These are phyloP conservation scores for Suillus brevipes DNA, from an alignment of 768 basidiomycete genomes.

Conservation along the genomic window DNA sequence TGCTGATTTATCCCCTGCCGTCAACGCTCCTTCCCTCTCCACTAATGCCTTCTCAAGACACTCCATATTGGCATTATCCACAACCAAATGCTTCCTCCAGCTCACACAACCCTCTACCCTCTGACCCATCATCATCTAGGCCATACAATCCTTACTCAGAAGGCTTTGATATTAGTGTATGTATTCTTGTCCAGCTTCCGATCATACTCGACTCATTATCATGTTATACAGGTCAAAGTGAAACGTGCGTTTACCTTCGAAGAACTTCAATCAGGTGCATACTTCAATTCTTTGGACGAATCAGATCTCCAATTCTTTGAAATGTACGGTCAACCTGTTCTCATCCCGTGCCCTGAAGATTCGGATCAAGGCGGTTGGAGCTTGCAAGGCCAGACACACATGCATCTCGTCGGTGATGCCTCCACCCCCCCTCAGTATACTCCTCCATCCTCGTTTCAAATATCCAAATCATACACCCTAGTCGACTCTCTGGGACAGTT, in stretches of 20 bases:
- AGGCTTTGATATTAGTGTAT: slow-evolving; percentile 27
- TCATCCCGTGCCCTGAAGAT: slow-evolving; percentile 30
- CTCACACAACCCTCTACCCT: slow-evolving; percentile 1
- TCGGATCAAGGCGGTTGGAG: slow-evolving; percentile 18
- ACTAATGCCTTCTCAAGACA: background rate
- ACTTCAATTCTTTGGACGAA: slow-evolving; percentile 31
- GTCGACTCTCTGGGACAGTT: slow-evolving; percentile 28
- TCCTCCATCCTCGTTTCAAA: slow-evolving; percentile 9
- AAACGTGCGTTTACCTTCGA: slow-evolving; percentile 35
- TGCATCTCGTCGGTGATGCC: slow-evolving; percentile 8
- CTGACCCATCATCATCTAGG: background rate
- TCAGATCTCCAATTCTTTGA: slow-evolving; percentile 34
- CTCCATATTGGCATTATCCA: background rate
- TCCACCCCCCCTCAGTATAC: background rate
- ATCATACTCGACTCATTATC: slow-evolving; percentile 1
- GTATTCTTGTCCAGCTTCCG: background rate
- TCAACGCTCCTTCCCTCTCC: slow-evolving; percentile 13
- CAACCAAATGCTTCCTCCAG: background rate
- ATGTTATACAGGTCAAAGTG: slow-evolving; percentile 24
- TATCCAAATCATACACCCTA: slow-evolving; percentile 31
- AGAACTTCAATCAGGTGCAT: slow-evolving; percentile 35
- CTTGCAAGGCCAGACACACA: slow-evolving; percentile 9
- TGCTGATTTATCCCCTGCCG: slow-evolving; percentile 21
- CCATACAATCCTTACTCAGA: slow-evolving; percentile 16
- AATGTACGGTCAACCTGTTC: slow-evolving; percentile 33